Conservation (phyloP, 2,329 filamentous ascomycete genomes). For the Macrophomina tecta region DNA sequence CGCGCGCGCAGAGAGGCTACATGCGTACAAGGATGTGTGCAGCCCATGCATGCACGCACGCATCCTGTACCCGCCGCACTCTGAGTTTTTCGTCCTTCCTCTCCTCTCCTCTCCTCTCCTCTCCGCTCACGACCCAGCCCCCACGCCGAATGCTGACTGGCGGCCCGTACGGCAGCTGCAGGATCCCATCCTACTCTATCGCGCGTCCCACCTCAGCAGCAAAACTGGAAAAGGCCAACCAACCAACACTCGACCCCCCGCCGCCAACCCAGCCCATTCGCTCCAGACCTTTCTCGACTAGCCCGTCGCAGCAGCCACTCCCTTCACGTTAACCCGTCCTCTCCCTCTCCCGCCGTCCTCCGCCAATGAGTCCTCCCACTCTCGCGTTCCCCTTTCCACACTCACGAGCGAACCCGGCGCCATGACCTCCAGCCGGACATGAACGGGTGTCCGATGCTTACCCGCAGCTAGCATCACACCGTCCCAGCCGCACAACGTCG, state of each 20-base stretch:
- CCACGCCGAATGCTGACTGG: not conserved
- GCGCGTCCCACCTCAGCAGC: not conserved
- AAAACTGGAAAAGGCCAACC: not conserved
- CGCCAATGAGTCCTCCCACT: no score
- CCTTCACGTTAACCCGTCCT: not conserved
- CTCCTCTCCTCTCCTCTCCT: not conserved
- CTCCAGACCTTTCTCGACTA: no score
- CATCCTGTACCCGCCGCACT: slow-evolving; percentile 1
- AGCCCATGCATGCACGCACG: slow-evolving; percentile 4
- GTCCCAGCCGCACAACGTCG: no score
- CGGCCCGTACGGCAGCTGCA: not conserved
- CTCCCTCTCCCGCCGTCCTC: not conserved
- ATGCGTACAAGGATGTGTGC: slow-evolving; percentile 1
- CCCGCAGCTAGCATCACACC: no score
- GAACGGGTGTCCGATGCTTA: no score
- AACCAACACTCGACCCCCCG: not conserved
- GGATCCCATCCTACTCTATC: not conserved
- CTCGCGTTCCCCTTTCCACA: no score
- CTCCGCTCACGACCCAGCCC: not conserved
- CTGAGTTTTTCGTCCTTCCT: not conserved
- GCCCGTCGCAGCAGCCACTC: not conserved
- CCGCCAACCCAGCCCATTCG: no score
- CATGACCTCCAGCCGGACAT: no score
- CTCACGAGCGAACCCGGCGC: no score
- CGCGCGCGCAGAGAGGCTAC: not conserved